Percentiles rank a stretch among this genome's conserved stretches.
Conservation (phyloP, 2,329 filamentous ascomycete species). For the Penicillium sp. region DNA sequence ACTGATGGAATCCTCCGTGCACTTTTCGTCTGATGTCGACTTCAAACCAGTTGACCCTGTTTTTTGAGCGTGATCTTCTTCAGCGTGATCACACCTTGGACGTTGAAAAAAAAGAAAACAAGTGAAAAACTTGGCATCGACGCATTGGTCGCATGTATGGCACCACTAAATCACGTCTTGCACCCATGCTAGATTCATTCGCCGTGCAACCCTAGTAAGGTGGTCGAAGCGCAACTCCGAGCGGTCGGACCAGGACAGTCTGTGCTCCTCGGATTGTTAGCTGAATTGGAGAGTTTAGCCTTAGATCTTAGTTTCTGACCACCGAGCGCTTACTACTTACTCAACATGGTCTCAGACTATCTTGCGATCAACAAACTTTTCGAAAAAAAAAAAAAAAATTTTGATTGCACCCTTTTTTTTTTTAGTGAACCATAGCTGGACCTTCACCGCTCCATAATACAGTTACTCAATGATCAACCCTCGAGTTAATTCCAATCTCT, state of each 20-base stretch:
- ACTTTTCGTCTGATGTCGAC: conserved; percentile 14
- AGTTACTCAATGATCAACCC: not conserved
- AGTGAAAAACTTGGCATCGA: not conserved
- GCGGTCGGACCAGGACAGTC: conserved; percentile 13
- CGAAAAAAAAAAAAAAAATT: too few species aligned
- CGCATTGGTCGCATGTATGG: conserved; percentile 1
- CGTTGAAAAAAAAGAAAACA: not conserved
- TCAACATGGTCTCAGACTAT: not conserved
- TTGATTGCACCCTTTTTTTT: not conserved
- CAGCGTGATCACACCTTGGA: conserved; percentile 9
- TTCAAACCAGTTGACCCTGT: not conserved
- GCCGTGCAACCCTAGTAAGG: conserved; percentile 5
- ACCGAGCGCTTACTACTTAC: conserved; percentile 4
- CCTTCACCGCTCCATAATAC: conserved; percentile 7
- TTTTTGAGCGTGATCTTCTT: not conserved
- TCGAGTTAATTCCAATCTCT: not conserved
- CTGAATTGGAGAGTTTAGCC: conserved; percentile 17
- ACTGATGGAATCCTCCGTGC: conserved; percentile 10
- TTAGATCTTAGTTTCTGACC: conserved; percentile 16
- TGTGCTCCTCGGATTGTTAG: conserved; percentile 7
- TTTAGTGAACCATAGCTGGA: not conserved
- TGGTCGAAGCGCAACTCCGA: conserved; percentile 14
- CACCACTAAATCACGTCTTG: conserved; percentile 10
- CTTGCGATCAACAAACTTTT: not conserved
- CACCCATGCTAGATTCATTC: conserved; percentile 1